Percentiles rank a stretch among this genome's conserved stretches.
These are phyloP conservation scores for Aureobasidium sp. DNA, from an alignment of 2,329 filamentous ascomycete genomes.

Conservation along the genomic window DNA sequence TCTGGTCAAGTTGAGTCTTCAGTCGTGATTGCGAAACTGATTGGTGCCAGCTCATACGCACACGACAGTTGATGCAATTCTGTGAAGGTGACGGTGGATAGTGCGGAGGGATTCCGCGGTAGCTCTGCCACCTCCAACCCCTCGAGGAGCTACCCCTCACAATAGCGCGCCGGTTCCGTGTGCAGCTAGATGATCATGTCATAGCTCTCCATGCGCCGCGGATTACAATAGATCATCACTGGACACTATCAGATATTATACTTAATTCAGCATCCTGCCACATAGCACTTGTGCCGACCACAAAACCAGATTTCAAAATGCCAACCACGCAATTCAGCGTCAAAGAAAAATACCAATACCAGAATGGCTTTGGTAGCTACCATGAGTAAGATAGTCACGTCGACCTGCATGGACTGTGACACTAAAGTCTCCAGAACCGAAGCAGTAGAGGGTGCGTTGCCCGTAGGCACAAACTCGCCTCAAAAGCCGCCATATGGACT, in stretches of 20 bases:
- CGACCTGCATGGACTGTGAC: neutral
- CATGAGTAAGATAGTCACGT: conserved; percentile 54
- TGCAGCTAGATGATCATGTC: neutral
- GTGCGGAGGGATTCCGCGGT: neutral
- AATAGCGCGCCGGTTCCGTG: conserved; percentile 2
- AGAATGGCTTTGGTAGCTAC: conserved; percentile 69
- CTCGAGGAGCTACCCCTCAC: conserved; percentile 3
- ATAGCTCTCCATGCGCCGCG: neutral
- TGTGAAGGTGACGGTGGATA: neutral
- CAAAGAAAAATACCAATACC: conserved; percentile 66
- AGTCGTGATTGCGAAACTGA: neutral
- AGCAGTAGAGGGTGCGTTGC: conserved; percentile 66
- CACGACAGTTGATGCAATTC: neutral
- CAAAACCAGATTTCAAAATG: conserved; percentile 39
- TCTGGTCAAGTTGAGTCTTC: neutral
- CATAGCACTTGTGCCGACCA: neutral
- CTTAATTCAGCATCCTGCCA: neutral
- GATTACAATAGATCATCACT: neutral
- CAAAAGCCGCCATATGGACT: conserved; percentile 72
- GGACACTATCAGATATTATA: neutral
- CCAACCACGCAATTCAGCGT: conserved; percentile 57
- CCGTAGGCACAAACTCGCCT: conserved; percentile 70
- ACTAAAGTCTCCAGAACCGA: conserved; percentile 52
- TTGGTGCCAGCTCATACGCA: neutral
- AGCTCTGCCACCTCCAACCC: neutral